Conservation (phyloP, 495 filamentous ascomycete genomes). For the Oleoguttula mirabilis region DNA sequence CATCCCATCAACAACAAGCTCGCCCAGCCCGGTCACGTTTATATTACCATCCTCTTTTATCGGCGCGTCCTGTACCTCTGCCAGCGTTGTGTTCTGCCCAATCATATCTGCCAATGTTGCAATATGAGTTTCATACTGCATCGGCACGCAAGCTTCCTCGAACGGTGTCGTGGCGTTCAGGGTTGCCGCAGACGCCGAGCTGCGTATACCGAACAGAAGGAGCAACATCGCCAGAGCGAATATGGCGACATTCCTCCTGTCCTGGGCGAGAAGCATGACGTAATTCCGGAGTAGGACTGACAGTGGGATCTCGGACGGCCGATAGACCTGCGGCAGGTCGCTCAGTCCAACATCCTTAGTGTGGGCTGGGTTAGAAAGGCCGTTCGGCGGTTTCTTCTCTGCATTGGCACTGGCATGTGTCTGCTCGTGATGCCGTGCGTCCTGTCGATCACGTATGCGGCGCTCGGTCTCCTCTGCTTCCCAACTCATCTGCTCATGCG, state of each 20-base stretch:
- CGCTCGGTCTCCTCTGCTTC: not conserved
- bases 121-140: not conserved
- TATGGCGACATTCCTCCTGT: conserved; percentile 61
- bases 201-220: conserved; percentile 1
- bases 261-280: conserved; percentile 50
- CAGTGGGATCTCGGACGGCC: conserved; percentile 25
- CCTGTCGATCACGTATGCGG: not conserved
- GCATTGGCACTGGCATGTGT: not conserved
- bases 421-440: too few species aligned
- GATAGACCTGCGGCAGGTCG: conserved; percentile 16
- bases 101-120: too few species aligned
- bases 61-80: too few species aligned
- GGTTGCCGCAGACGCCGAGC: not conserved
- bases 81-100: too few species aligned
- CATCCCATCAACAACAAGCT: too few species aligned
- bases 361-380: too few species aligned
- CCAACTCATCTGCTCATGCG: not conserved
- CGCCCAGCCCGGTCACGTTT: too few species aligned
- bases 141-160: not conserved
- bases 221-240: conserved; percentile 19
- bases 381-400: not conserved
- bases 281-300: conserved; percentile 52
- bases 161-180: not conserved
- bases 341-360: not conserved
- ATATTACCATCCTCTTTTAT: too few species aligned